Conservation (phyloP, 2,329 filamentous ascomycete species). For the Magnaporthiopsis poae region DNA sequence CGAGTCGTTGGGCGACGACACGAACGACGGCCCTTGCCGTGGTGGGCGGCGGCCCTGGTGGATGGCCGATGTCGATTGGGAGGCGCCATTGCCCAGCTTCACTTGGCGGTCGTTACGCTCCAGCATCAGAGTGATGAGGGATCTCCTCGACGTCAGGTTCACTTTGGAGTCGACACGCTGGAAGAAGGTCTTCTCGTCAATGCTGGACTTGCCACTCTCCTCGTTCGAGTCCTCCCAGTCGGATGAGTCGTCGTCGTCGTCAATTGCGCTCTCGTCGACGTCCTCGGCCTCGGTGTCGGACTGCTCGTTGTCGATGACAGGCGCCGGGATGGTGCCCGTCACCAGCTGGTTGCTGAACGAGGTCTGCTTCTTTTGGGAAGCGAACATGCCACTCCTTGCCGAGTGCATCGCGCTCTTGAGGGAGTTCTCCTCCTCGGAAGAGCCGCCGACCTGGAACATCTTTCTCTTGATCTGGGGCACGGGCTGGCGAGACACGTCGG, state of each 20-base stretch:
- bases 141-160: slow-evolving; percentile 75
- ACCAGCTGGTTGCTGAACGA: slow-evolving; percentile 72
- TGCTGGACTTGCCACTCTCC: slow-evolving; percentile 72
- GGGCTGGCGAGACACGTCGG: slow-evolving; percentile 31
- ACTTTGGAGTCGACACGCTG: slow-evolving; percentile 81
- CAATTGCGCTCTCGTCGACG: slow-evolving; percentile 74
- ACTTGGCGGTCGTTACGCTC: slow-evolving; percentile 63
- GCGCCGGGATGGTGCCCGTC: slow-evolving; percentile 52
- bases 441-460: slow-evolving; percentile 45
- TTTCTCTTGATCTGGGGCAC: slow-evolving; percentile 26
- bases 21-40: slow-evolving; percentile 26
- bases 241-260: slow-evolving; percentile 55
- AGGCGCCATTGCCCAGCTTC: slow-evolving; percentile 57
- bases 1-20: slow-evolving; percentile 46
- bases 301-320: slow-evolving; percentile 39
- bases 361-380: slow-evolving; percentile 59
- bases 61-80: slow-evolving; percentile 60
- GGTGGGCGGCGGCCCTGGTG: slow-evolving; percentile 29
- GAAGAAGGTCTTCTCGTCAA: slow-evolving; percentile 73
- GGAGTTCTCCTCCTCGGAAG: slow-evolving; percentile 72
- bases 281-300: slow-evolving; percentile 57
- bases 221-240: slow-evolving; percentile 61
- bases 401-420: slow-evolving; percentile 46
- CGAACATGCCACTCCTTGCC: slow-evolving; percentile 31
- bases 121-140: slow-evolving; percentile 81